A percentile compares a stretch with the other conserved stretches of the same genome.
Conservation (phyloP, 257 asterid species). For the Solanum rostratum region DNA sequence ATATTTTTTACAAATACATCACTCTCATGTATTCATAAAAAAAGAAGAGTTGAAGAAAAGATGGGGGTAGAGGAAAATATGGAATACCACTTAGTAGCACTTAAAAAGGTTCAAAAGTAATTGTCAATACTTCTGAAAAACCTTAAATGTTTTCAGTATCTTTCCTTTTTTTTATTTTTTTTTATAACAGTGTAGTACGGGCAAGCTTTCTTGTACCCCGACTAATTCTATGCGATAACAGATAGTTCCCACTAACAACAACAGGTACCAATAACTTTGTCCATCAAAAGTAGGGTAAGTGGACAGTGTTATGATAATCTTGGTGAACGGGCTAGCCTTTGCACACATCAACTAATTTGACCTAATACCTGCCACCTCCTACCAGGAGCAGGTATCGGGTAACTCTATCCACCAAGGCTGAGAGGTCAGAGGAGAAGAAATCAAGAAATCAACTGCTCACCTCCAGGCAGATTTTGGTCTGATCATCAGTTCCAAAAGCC, state of each 20-base stretch:
- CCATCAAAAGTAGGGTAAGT: too few species aligned
- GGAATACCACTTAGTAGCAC: background rate
- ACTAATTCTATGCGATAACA: too few species aligned
- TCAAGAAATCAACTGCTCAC: conserved; percentile 11
- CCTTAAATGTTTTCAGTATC: background rate
- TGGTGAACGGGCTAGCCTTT: background rate
- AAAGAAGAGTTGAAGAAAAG: background rate
- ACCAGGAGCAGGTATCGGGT: too few species aligned
- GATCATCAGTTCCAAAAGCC: conserved; percentile 88
- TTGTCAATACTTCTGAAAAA: background rate
- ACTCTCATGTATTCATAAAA: background rate
- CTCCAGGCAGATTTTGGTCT: conserved; percentile 70
- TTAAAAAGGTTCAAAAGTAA: background rate
- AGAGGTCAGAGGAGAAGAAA: too few species aligned
- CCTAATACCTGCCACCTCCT: background rate
- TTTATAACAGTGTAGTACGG: too few species aligned
- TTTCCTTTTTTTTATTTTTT: too few species aligned
- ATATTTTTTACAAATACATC: background rate
- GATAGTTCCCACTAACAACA: too few species aligned
- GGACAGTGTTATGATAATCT: background rate
- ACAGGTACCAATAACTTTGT: too few species aligned
- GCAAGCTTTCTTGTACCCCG: too few species aligned
- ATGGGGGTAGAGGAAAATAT: background rate
- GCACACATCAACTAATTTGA: background rate
- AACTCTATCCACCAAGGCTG: too few species aligned